Evolutionary conservation across 2,329 filamentous ascomycete species (phyloP), one percentile per base, ranked within the genome.

Genomic region (Berkeleyomyces basicola): DNA sequence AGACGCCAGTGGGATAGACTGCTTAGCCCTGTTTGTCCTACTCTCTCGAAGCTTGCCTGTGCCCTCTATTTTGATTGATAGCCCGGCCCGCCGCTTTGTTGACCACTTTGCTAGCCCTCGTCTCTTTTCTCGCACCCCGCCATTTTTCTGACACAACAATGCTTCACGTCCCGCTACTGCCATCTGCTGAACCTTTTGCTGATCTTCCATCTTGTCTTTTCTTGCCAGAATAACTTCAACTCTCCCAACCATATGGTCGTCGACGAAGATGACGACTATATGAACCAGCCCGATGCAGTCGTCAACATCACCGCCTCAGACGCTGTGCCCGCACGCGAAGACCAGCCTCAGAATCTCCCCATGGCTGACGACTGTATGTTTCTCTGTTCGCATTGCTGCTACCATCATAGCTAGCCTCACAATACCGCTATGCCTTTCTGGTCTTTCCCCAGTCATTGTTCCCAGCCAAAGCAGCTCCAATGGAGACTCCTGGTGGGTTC

Each of bases 361-460:
- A 55, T 61, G 42, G 64, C 61, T 3, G 53, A 63, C 40, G 64
- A 65, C 58, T 60, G 64, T 65, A 65, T 47, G 64, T 61, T 39
- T 47, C 14, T 55, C 37, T 37, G 23, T 37, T 31, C 23, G 23
- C 23, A 23, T 23, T 23, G 23, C 23, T 23, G 23, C 23, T 23
- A 23, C 23, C 2, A 23, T 23, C 23, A 23, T 23, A 23, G 23
- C 23, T 23, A 23, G 53, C 44, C 62, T 55, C 61, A 61, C 49
- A 58, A 36, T 11, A 6, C 36, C 59, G 23, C 7, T 44, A 55
- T 49, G 51, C 49, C 11, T 44, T 58, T 37, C 36, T 40, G 43
- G 23, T 57, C 33, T 31, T 14, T 62, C 36, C 39, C 65, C 23
- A 23, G 23, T 23, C 23, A 23, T 23, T 23, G 23, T 23, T 23